A percentile compares a stretch with the other conserved stretches of the same genome.
Conservation (phyloP, 2,329 filamentous ascomycete genomes). For the Penicillium aurantiogriseum region DNA sequence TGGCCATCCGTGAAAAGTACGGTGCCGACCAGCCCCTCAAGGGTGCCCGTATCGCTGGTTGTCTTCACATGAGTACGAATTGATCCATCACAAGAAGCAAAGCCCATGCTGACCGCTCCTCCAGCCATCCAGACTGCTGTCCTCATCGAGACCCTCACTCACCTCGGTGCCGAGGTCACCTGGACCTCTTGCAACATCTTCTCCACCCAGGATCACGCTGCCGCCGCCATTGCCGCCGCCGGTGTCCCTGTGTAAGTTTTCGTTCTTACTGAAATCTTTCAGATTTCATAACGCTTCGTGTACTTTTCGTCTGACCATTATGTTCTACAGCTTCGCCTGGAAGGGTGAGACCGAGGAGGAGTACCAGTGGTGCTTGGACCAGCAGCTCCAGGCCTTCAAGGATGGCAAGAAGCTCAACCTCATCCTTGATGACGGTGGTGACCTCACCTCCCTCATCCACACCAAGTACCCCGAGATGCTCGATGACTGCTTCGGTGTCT, state of each 20-base stretch:
- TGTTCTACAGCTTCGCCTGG: conserved; percentile 59
- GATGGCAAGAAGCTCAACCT: conserved; percentile 95
- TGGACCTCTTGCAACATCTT: conserved; percentile 99
- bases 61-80: conserved; percentile 86
- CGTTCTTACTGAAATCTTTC: conserved; percentile 26
- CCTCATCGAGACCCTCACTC: conserved; percentile 94
- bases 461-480: conserved; percentile 98
- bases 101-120: conserved; percentile 11
- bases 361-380: conserved; percentile 99
- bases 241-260: conserved; percentile 74
- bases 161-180: conserved; percentile 95
- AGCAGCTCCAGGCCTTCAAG: conserved; percentile 96
- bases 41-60: conserved; percentile 94
- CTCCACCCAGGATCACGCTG: conserved; percentile 97
- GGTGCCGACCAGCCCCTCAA: conserved; percentile 87
- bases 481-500: conserved; percentile 96
- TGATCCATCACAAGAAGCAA: background rate
- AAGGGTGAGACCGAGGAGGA: conserved; percentile 98
- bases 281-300: background rate
- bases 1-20: conserved; percentile 92
- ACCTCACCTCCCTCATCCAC: conserved; percentile 94
- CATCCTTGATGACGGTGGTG: conserved; percentile 98
- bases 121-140: conserved; percentile 95
- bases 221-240: conserved; percentile 89
- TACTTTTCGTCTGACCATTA: conserved; percentile 3